Evolutionary conservation across 257 asterid genomes (phyloP).

Genomic region (Cinchona pubescens): DNA sequence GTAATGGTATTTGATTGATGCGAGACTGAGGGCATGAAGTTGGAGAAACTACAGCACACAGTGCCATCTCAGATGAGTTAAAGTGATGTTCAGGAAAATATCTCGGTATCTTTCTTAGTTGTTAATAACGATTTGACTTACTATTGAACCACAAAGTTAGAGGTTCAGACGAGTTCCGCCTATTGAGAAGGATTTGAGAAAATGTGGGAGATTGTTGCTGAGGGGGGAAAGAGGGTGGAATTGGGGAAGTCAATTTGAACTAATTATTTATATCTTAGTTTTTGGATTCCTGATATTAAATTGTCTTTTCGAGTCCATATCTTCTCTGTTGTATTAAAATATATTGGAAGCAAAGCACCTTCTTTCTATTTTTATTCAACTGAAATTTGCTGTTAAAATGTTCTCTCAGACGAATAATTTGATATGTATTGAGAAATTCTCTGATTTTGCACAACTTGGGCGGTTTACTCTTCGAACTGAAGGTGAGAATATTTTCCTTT

Average conservation of each 20-base stretch:
- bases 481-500: slow-evolving; percentile 43
- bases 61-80: not conserved
- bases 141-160: not conserved
- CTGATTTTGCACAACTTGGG: slow-evolving; percentile 80
- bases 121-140: too few relatives aligned
- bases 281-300: not conserved
- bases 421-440: slow-evolving; percentile 77
- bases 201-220: not conserved
- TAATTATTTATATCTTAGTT: too few relatives aligned
- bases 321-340: not conserved
- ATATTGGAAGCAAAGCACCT: not conserved
- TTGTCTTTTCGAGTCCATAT: not conserved
- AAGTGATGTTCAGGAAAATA: not conserved
- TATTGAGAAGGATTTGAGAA: not conserved
- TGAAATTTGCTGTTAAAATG: slow-evolving; percentile 11
- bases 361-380: not conserved
- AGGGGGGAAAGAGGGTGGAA: not conserved
- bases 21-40: not conserved
- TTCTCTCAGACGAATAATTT: slow-evolving; percentile 63
- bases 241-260: not conserved
- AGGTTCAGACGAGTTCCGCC: not conserved
- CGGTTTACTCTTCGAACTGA: slow-evolving; percentile 93
- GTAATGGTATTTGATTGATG: not conserved
- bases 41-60: not conserved
- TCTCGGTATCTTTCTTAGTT: not conserved